phyloP scores from a whole-genome alignment of 148 eudicot species.

The Talinum fruticosum region DNA sequence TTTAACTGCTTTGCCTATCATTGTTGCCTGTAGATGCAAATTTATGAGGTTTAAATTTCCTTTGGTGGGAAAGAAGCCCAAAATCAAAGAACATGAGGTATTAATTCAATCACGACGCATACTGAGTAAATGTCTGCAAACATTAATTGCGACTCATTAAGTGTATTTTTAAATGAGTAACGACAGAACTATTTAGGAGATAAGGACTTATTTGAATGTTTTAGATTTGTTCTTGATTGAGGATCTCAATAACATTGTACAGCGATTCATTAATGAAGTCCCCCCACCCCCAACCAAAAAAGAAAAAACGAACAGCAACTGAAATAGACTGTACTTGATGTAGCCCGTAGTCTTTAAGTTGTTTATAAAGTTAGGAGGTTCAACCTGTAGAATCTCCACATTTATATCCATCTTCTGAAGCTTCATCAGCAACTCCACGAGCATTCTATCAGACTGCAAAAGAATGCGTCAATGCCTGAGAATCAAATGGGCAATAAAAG shows the following conservation, averaged over 20 bases:
- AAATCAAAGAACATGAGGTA: not conserved
- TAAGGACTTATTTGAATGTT: too few species aligned
- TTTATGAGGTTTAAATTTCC: not conserved
- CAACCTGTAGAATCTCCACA: slow-evolving; percentile 4
- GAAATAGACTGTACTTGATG: not conserved
- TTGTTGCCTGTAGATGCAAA: slow-evolving; percentile 10
- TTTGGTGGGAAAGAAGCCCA: not conserved
- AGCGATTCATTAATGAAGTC: too few species aligned
- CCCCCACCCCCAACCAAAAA: too few species aligned
- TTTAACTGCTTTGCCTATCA: slow-evolving; percentile 6
- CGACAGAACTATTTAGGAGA: too few species aligned
- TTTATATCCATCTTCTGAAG: slow-evolving; percentile 6
- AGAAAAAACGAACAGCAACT: not conserved
- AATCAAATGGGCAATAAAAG: not conserved
- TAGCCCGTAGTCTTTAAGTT: not conserved
- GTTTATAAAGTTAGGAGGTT: not conserved
- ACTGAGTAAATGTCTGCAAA: not conserved
- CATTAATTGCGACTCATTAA: not conserved
- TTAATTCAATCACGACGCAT: not conserved
- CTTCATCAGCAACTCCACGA: slow-evolving; percentile 11
- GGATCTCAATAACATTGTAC: too few species aligned
- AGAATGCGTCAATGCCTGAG: not conserved
- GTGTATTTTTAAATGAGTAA: not conserved
- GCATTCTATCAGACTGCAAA: slow-evolving; percentile 6
- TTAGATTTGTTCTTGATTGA: too few species aligned